Conservation (phyloP, 352 stramenopile genomes). For the Globisporangium megalacanthum region DNA sequence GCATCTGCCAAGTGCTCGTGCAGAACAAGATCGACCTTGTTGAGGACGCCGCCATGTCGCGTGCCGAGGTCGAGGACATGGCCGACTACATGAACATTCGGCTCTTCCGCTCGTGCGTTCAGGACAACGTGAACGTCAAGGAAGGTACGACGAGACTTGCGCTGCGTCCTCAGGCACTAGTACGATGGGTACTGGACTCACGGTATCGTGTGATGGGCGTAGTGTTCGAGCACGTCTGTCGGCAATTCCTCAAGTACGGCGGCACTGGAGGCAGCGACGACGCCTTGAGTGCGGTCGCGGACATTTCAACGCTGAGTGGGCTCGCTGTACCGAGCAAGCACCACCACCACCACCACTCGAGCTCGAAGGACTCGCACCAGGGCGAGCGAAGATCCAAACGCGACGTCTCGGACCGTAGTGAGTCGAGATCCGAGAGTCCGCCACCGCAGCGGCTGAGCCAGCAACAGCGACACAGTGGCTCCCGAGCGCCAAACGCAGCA, state of each 20-base stretch:
- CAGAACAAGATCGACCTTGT: constrained; percentile 76
- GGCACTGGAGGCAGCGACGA: constrained; percentile 24
- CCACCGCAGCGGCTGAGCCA: constrained; percentile 1
- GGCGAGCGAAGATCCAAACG: constrained; percentile 21
- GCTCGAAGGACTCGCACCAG: constrained; percentile 2
- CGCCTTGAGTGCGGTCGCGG: constrained; percentile 31
- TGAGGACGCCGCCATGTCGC: constrained; percentile 53
- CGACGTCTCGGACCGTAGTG: constrained; percentile 34
- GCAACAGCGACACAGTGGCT: constrained; percentile 17
- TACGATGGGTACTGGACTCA: background rate
- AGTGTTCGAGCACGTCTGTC: constrained; percentile 59
- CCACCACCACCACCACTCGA: no score
- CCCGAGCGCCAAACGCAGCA: constrained; percentile 5
- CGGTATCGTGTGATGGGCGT: background rate
- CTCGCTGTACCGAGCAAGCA: constrained; percentile 1
- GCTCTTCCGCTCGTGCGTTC: constrained; percentile 57
- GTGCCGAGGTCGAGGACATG: constrained; percentile 59
- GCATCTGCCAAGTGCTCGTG: constrained; percentile 60
- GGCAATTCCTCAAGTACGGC: constrained; percentile 40
- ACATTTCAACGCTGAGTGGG: constrained; percentile 52
- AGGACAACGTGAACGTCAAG: constrained; percentile 72
- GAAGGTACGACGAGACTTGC: constrained; percentile 25
- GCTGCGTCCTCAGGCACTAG: no score
- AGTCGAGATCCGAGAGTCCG: constrained; percentile 20
- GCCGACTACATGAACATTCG: constrained; percentile 47